A percentile compares a stretch with the other conserved stretches of the same genome.
phyloP scores from a whole-genome alignment of 495 filamentous ascomycete genomes.

The Parathielavia appendiculata region DNA sequence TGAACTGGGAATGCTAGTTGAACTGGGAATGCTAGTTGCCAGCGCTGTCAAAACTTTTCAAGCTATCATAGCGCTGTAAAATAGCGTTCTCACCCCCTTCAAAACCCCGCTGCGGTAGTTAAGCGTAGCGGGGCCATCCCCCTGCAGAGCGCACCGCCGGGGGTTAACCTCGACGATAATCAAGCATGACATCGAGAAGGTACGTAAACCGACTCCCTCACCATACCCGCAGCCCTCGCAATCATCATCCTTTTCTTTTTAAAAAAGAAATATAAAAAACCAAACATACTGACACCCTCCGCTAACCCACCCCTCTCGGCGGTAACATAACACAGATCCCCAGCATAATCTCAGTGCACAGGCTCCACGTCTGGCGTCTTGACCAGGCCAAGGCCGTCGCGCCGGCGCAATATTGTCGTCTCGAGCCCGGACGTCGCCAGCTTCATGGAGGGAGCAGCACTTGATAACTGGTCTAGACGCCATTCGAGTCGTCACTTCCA shows the following conservation, averaged over 20 bases:
- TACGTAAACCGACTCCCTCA: conserved; percentile 16
- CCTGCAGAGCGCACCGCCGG: conserved; percentile 76
- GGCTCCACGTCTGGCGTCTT: conserved; percentile 91
- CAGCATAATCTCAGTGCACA: conserved; percentile 77
- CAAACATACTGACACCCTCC: background rate
- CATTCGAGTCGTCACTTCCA: background rate
- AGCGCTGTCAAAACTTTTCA: too few species aligned
- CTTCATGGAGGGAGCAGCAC: conserved; percentile 58
- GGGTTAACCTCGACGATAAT: conserved; percentile 77
- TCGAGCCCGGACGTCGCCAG: conserved; percentile 50
- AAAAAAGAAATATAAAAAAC: too few species aligned
- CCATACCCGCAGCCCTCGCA: background rate
- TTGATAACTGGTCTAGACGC: background rate
- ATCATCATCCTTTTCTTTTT: background rate
- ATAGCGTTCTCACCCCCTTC: too few species aligned
- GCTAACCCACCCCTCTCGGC: background rate
- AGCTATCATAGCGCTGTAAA: too few species aligned
- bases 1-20: too few species aligned
- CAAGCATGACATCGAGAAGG: conserved; percentile 74
- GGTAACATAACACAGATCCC: conserved; percentile 48
- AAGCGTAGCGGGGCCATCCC: conserved; percentile 85
- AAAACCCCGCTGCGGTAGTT: too few species aligned
- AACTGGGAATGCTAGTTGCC: too few species aligned
- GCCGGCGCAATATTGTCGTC: conserved; percentile 80
- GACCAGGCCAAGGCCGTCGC: conserved; percentile 86